These are phyloP conservation scores for Cercophora samala DNA, from an alignment of 495 filamentous ascomycete genomes.

Conservation along the genomic window DNA sequence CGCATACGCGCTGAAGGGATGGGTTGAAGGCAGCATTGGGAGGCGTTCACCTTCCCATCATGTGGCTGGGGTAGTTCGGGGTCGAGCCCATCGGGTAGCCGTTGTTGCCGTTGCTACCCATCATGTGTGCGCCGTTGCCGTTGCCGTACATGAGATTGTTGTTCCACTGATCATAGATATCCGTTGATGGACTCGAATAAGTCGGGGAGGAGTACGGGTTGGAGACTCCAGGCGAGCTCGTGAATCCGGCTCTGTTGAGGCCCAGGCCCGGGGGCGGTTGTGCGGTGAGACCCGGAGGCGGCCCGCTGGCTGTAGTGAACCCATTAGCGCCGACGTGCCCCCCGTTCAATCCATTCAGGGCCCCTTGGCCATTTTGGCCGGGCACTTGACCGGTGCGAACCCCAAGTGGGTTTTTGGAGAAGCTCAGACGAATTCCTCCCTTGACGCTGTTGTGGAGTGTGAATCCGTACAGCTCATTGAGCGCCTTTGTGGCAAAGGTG, in stretches of 20 bases:
- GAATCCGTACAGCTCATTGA: conserved; percentile 88
- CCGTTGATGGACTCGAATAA: conserved; percentile 13
- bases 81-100: conserved; percentile 27
- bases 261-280: conserved; percentile 64
- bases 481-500: conserved; percentile 85
- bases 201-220: conserved; percentile 20
- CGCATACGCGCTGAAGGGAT: no score
- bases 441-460: conserved; percentile 89
- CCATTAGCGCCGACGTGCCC: conserved; percentile 43
- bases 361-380: conserved; percentile 47
- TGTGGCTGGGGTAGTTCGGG: not conserved
- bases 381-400: conserved; percentile 73
- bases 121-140: conserved; percentile 15
- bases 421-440: conserved; percentile 94
- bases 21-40: not conserved
- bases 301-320: conserved; percentile 70
- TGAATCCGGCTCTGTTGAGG: conserved; percentile 38
- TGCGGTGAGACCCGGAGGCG: conserved; percentile 61
- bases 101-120: conserved; percentile 5
- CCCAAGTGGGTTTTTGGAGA: conserved; percentile 96
- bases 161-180: conserved; percentile 26
- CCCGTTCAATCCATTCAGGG: conserved; percentile 46
- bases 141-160: conserved; percentile 19
- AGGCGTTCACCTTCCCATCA: not conserved
- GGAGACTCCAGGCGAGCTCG: conserved; percentile 21